Evolutionary conservation across 1,139 yeast genomes (phyloP), one percentile per base, ranked within the genome.

Genomic region (Candida sanyaensis): DNA sequence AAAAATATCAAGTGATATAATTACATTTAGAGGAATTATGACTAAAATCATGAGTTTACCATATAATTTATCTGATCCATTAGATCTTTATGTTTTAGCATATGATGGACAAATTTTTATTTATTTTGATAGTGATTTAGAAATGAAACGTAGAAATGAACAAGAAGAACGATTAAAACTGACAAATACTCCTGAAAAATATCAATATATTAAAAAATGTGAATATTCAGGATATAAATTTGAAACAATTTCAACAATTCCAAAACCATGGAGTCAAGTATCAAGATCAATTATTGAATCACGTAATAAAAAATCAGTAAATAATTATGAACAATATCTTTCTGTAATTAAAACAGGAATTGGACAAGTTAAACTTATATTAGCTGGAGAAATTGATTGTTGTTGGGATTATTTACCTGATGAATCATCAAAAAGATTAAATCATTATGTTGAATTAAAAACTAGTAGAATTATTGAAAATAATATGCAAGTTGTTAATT

Each of bases 301-400:
- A 29, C 73, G 98, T 48, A 65, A 71, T 45, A 81, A 79, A 57
- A 72, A 72, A 52, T 66, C 68, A 1, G 95, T 86, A 11, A 84
- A 77, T 58, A 88, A 84, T 61, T 83, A 83, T 55, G 92, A 85
- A 57, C 96, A 88, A 65, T 91, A 82, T 60, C 76, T 88, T 38
- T 78, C 89, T 1, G 86, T 91, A 26, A 93, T 91, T 6, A 78
- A 81, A 53, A 86, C 97, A 0, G 96, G 97, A 1, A 83, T 91
- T 10, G 97, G 97, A 4, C 77, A 78, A 45, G 78, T 83, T 27
- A 81, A 80, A 56, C 68, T 91, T 41, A 63, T 88, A 2, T 68
- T 92, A 42, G 97, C 93, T 1, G 97, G 97, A 1, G 98, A 93
- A 65, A 88, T 92, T 13, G 98, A 92, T 65, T 86, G 97, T 62